Evolutionary conservation across 352 stramenopile genomes (phyloP).

Genomic region (Globisporangium spinosum): DNA sequence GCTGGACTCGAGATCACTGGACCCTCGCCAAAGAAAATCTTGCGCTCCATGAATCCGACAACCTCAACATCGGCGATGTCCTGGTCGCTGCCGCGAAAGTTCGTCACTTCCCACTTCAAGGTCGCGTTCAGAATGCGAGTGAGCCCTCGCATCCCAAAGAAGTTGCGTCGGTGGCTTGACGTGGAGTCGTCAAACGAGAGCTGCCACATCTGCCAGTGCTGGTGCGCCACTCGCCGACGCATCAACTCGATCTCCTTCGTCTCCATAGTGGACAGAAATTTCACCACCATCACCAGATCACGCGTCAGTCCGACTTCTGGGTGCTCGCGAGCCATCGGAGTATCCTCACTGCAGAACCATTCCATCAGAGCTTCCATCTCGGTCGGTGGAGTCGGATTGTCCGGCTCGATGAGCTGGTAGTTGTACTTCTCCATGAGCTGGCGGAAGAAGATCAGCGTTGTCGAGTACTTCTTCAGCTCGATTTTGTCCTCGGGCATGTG

Average conservation of each 20-base stretch:
- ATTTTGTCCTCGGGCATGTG: slow-evolving; percentile 89
- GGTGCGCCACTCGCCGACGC: slow-evolving; percentile 64
- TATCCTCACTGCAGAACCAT: slow-evolving; percentile 81
- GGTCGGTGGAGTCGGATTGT: slow-evolving; percentile 75
- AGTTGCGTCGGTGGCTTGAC: slow-evolving; percentile 68
- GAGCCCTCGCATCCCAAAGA: slow-evolving; percentile 70
- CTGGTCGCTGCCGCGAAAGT: slow-evolving; percentile 85
- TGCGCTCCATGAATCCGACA: slow-evolving; percentile 82
- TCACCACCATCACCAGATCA: slow-evolving; percentile 82
- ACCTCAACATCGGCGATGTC: slow-evolving; percentile 89
- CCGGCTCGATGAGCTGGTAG: slow-evolving; percentile 79
- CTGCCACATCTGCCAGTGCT: slow-evolving; percentile 88
- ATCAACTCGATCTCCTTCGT: slow-evolving; percentile 88
- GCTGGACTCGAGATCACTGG: slow-evolving; percentile 78
- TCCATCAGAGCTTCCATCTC: slow-evolving; percentile 91
- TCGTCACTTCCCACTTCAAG: slow-evolving; percentile 85
- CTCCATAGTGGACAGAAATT: slow-evolving; percentile 89
- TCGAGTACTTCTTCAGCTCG: slow-evolving; percentile 87
- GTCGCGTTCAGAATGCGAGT: slow-evolving; percentile 59
- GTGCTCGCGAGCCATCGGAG: slow-evolving; percentile 77
- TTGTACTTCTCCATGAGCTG: slow-evolving; percentile 82
- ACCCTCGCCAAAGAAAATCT: slow-evolving; percentile 86
- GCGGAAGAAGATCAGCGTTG: slow-evolving; percentile 84
- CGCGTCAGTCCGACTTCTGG: slow-evolving; percentile 74
- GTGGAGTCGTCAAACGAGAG: slow-evolving; percentile 85